A percentile compares a stretch with the other conserved stretches of the same genome.
Conservation (phyloP, 441 rosid species). For the Syzygium syzygioides region DNA sequence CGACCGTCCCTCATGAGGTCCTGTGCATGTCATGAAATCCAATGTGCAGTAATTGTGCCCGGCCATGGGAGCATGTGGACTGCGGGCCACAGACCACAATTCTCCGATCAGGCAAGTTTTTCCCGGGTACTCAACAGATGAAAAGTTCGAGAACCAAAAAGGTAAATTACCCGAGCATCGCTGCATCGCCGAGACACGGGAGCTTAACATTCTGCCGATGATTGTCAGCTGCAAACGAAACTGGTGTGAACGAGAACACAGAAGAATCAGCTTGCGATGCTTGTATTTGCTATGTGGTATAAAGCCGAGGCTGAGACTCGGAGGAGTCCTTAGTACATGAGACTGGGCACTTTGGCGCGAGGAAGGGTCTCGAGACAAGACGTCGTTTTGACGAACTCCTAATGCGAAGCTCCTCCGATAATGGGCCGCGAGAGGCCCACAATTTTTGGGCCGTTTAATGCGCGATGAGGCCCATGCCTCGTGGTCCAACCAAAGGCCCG, state of each 20-base stretch:
- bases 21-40: neutral
- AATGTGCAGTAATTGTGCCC: neutral
- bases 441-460: neutral
- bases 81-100: neutral
- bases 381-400: neutral
- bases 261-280: neutral
- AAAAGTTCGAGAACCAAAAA: accelerated
- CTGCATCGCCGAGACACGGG: accelerated
- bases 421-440: neutral
- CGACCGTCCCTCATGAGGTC: neutral
- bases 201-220: neutral
- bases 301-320: neutral
- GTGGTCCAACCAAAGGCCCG: neutral
- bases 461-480: neutral
- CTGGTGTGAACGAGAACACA: neutral
- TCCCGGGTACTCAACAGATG: neutral
- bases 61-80: neutral
- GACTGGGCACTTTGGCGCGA: too few relatives aligned
- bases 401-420: neutral
- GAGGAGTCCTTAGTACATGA: too few relatives aligned
- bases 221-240: neutral
- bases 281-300: neutral
- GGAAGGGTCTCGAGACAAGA: neutral
- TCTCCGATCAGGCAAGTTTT: neutral
- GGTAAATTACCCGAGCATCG: neutral